Percentiles rank a stretch among this genome's conserved stretches.
Evolutionary conservation across 163 green algal species (phyloP).

Genomic region (Scenedesmus sp.): DNA sequence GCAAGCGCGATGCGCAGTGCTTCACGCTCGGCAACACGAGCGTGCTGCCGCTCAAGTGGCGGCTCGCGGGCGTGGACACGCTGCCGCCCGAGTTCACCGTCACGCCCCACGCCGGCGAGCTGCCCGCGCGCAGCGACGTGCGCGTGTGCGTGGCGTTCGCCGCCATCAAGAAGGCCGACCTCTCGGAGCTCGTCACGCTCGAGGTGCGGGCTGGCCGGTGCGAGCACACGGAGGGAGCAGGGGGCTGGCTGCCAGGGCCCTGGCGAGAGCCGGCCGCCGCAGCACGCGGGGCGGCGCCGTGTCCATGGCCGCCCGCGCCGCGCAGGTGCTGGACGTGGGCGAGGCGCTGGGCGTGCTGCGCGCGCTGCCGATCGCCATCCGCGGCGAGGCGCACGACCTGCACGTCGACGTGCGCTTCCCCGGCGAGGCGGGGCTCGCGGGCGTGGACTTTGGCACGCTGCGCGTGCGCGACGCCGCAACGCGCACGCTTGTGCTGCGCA

Average conservation of each 20-base stretch:
- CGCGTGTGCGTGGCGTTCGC: constrained; percentile 64
- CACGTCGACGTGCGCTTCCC: constrained; percentile 73
- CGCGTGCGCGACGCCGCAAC: constrained; percentile 59
- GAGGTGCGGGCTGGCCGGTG: constrained; percentile 28
- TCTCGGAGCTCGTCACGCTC: constrained; percentile 53
- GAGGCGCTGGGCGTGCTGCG: constrained; percentile 58
- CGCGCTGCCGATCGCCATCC: constrained; percentile 67
- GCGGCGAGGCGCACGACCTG: constrained; percentile 81
- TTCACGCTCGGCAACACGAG: constrained; percentile 71
- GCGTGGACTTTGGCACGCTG: constrained; percentile 45
- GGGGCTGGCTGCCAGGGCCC: too few relatives aligned
- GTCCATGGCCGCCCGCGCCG: neutral
- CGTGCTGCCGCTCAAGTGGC: constrained; percentile 80
- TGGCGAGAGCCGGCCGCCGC: too few relatives aligned
- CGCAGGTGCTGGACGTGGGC: constrained; percentile 55
- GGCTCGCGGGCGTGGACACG: constrained; percentile 59
- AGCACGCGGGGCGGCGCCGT: neutral
- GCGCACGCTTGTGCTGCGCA: constrained; percentile 65
- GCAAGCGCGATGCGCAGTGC: constrained; percentile 60
- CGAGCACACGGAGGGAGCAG: too few relatives aligned
- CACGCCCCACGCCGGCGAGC: constrained; percentile 52
- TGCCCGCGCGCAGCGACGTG: constrained; percentile 59
- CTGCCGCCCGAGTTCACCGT: constrained; percentile 67
- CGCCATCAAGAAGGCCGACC: constrained; percentile 63
- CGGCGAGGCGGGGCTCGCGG: constrained; percentile 50